These are phyloP conservation scores for Dillenia suffruticosa DNA, from an alignment of 164 flowering plant species.

Conservation along the genomic window DNA sequence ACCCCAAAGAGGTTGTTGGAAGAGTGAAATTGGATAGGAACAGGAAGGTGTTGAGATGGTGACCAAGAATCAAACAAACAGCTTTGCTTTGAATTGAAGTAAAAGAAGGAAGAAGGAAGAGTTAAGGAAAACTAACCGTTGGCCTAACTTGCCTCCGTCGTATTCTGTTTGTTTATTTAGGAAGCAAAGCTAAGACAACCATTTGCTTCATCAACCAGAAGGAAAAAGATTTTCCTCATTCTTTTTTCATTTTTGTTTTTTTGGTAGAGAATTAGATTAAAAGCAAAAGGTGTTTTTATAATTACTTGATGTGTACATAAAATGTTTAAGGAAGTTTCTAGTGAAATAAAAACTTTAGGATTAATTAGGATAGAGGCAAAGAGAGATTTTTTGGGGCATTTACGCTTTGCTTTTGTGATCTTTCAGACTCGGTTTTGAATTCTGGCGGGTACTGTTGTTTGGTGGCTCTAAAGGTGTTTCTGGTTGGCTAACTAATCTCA, in stretches of 20 bases:
- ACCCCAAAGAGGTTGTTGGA: too few species aligned
- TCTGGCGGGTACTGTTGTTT: constrained; percentile 17
- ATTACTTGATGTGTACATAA: too few species aligned
- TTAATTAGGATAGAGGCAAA: constrained; percentile 9
- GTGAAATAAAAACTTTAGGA: too few species aligned
- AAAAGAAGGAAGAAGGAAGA: constrained; percentile 1
- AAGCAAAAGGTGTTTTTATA: too few species aligned
- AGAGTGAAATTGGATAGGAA: too few species aligned
- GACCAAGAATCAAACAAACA: too few species aligned
- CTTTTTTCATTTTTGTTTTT: not conserved
- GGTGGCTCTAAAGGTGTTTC: not conserved
- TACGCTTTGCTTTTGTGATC: not conserved
- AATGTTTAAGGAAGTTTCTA: too few species aligned
- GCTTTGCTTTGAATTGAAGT: not conserved
- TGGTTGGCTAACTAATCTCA: constrained; percentile 17
- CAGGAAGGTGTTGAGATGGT: too few species aligned
- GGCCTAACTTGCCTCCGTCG: too few species aligned
- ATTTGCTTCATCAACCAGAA: not conserved
- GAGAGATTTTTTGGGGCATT: not conserved
- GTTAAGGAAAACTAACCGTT: not conserved
- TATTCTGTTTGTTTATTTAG: too few species aligned
- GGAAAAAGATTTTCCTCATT: too few species aligned
- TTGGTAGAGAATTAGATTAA: not conserved
- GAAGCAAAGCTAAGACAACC: too few species aligned
- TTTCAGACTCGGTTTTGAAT: constrained; percentile 2